Evolutionary conservation across 78 protist genomes (phyloP).

Genomic region (Emiliania huxleyi): DNA sequence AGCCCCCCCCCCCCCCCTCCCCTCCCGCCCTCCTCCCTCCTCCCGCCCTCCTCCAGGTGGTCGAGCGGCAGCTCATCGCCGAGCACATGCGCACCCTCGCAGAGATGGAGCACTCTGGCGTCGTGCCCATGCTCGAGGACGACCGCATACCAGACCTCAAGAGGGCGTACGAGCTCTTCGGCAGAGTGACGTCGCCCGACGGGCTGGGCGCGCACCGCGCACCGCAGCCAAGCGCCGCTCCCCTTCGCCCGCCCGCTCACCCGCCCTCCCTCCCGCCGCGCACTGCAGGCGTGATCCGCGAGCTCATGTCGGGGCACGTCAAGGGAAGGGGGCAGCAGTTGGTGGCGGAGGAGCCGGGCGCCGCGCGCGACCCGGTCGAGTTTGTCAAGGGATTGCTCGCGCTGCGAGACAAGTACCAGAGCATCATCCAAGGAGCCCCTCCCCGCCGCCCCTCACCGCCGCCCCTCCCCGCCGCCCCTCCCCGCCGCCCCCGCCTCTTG

Average conservation of each 20-base stretch:
- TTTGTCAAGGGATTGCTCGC: conserved; percentile 1
- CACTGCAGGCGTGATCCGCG: background rate
- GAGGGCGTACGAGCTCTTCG: conserved; percentile 68
- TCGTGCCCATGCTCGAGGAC: conserved; percentile 37
- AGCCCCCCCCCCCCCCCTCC: too few species aligned
- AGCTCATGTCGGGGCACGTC: conserved; percentile 24
- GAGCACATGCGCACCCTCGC: background rate
- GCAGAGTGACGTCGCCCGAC: conserved; percentile 6
- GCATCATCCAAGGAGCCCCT: background rate
- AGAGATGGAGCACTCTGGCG: conserved; percentile 35
- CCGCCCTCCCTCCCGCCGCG: too few species aligned
- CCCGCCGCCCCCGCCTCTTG: too few species aligned
- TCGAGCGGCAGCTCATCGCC: conserved; percentile 50
- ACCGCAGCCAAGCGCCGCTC: too few species aligned
- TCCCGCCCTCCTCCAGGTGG: too few species aligned
- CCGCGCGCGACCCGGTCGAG: background rate
- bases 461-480: too few species aligned
- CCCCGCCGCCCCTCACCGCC: too few species aligned
- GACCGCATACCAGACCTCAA: conserved; percentile 62
- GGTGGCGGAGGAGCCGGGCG: conserved; percentile 61
- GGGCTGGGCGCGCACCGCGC: too few species aligned
- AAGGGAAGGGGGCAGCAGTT: conserved; percentile 58
- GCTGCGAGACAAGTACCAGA: conserved; percentile 12
- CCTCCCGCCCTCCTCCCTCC: too few species aligned
- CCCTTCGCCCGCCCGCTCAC: too few species aligned